Evolutionary conservation across 129 eudicot genomes (phyloP), one percentile per base, ranked within the genome.

Genomic region (Flaveria trinervia): DNA sequence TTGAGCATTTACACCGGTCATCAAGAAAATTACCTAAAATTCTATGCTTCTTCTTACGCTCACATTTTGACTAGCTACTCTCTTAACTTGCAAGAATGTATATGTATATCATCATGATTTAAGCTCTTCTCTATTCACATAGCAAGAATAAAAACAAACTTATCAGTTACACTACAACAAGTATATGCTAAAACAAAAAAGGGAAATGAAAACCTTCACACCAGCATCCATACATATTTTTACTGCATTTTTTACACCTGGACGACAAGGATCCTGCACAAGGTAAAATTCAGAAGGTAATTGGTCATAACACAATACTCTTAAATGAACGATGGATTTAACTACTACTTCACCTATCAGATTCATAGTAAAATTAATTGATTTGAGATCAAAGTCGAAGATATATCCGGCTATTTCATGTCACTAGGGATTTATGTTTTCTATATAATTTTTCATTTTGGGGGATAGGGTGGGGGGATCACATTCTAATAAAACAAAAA

Each of bases 171-270:
- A 22, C 18, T 18, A 46, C 41, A 74, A 44, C 60, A 33, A 65
- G 33, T 55, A 73, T 65, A 46, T 66, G 52, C 59, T 64, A 13
- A 16, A 64, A 73, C 26, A 17, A 30, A 60, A 64, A 57, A 70
- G 74, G 36, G 45, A 44, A 71, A 25, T 43, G 11, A 76, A 76
- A 85, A 92, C 98, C 98, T 90, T 93, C 67, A 93, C 98, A 41
- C 98, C 97, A 36, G 98, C 96, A 67, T 85, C 85, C 20, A 78
- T 86, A 75, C 98, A 93, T 52, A 88, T 69, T 74, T 65, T 79
- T 74, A 93, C 98, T 57, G 98, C 98, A 44, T 90, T 93, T 85
- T 76, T 91, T 41, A 93, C 98, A 85, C 98, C 97, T n/a, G 92
- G 92, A 16, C 97, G 98, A 80, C 97, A 90, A 80, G 98, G 98